Percentiles rank a stretch among this genome's conserved stretches.
Conservation (phyloP, 495 filamentous ascomycete genomes). For the Amphirosellinia nigrospora region DNA sequence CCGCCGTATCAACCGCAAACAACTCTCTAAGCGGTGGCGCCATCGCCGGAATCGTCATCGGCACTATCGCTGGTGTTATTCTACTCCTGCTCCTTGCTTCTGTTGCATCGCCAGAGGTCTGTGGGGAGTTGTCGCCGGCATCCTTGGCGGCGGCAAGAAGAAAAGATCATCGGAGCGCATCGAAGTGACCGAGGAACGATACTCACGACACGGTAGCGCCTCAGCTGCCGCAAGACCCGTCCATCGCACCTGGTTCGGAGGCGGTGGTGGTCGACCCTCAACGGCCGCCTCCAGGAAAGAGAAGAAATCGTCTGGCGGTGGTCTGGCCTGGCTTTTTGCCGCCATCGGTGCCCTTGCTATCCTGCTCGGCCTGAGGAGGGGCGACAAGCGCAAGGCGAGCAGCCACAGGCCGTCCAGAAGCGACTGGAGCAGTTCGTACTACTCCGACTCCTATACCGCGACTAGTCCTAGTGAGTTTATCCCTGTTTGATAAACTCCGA, state of each 20-base stretch:
- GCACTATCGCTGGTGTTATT: slow-evolving; percentile 75
- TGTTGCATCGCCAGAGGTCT: slow-evolving; percentile 73
- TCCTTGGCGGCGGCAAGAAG: slow-evolving; percentile 66
- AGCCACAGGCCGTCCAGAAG: slow-evolving; percentile 54
- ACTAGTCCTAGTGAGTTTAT: slow-evolving; percentile 56
- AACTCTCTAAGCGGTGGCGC: slow-evolving; percentile 77
- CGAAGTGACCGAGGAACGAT: slow-evolving; percentile 71
- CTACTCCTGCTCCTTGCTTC: slow-evolving; percentile 76
- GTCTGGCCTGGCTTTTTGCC: slow-evolving; percentile 54
- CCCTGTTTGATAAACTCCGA: slow-evolving; percentile 36
- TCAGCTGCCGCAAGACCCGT: slow-evolving; percentile 42
- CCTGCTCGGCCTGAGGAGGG: slow-evolving; percentile 77
- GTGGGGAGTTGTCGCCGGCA: slow-evolving; percentile 66
- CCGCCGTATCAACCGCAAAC: slow-evolving; percentile 43
- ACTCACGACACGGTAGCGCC: slow-evolving; percentile 58
- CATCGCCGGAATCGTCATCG: slow-evolving; percentile 95
- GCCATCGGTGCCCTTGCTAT: slow-evolving; percentile 68
- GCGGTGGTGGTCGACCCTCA: slow-evolving; percentile 54
- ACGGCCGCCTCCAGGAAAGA: slow-evolving; percentile 59
- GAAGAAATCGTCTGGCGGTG: slow-evolving; percentile 54
- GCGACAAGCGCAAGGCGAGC: slow-evolving; percentile 55
- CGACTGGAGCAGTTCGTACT: slow-evolving; percentile 54
- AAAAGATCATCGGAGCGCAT: slow-evolving; percentile 57
- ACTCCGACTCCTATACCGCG: slow-evolving; percentile 51
- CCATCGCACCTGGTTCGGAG: slow-evolving; percentile 72